These are phyloP conservation scores for Lasiodiplodia theobromae DNA, from an alignment of 2,329 filamentous ascomycete genomes.

Conservation along the genomic window DNA sequence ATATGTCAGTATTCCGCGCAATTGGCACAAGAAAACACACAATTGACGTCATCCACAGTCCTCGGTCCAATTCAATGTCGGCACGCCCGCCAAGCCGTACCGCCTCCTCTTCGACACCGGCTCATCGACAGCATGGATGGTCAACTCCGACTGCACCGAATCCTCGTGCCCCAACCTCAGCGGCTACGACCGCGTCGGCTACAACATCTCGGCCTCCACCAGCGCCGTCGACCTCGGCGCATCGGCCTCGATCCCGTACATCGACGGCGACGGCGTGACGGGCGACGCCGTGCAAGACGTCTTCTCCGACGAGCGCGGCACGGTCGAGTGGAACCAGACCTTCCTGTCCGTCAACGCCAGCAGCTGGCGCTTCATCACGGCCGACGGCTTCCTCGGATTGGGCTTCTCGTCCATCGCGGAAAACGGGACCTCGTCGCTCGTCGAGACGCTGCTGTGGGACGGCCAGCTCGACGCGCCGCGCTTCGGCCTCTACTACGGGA, in stretches of 20 bases:
- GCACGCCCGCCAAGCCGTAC: constrained; percentile 34
- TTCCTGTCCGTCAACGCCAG: constrained; percentile 34
- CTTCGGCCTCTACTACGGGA: constrained; percentile 35
- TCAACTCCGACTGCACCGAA: constrained; percentile 33
- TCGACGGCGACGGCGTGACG: constrained; percentile 32
- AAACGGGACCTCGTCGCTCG: constrained; percentile 31
- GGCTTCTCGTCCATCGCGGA: constrained; percentile 36
- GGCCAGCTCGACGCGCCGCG: constrained; percentile 32
- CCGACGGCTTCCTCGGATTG: constrained; percentile 35
- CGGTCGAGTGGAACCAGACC: constrained; percentile 35
- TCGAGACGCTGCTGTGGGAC: constrained; percentile 35
- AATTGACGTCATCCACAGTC: constrained; percentile 6
- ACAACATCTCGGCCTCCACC: constrained; percentile 32
- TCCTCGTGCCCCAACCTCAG: constrained; percentile 31
- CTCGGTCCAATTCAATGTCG: constrained; percentile 28
- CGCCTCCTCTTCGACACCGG: constrained; percentile 35
- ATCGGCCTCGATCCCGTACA: constrained; percentile 31
- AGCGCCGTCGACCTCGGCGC: constrained; percentile 31
- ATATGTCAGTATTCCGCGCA: constrained; percentile 19
- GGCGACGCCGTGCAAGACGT: constrained; percentile 32
- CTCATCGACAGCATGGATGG: constrained; percentile 33
- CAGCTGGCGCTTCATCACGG: constrained; percentile 35
- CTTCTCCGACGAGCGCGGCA: constrained; percentile 29
- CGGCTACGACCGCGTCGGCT: constrained; percentile 31
- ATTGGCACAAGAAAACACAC: too few species aligned